Conservation (phyloP, 2,329 filamentous ascomycete genomes). For the Geosmithia flava region DNA sequence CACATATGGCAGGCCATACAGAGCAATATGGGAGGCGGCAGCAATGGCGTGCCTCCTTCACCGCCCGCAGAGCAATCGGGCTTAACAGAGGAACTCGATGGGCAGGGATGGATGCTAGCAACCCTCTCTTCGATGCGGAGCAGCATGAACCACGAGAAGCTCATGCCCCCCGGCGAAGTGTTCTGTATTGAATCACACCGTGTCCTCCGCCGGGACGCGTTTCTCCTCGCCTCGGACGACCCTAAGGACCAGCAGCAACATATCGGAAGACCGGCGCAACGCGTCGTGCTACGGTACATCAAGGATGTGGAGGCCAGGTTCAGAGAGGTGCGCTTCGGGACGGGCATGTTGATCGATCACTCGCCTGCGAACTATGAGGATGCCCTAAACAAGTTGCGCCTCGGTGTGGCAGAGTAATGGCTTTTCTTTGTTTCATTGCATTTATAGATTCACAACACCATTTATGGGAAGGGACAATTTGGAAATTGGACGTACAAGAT, state of each 20-base stretch:
- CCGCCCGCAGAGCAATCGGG: not conserved
- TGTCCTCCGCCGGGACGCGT: conserved; percentile 56
- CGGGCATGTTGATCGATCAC: conserved; percentile 65
- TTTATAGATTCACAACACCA: not conserved
- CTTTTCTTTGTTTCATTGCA: not conserved
- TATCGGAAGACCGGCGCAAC: conserved; percentile 52
- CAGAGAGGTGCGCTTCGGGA: conserved; percentile 57
- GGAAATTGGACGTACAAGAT: not conserved
- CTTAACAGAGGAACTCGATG: not conserved
- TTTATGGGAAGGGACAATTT: too few species aligned
- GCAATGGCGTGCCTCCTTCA: not conserved
- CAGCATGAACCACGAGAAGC: conserved; percentile 56
- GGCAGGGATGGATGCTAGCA: conserved; percentile 54
- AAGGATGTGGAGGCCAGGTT: conserved; percentile 59
- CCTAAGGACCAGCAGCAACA: conserved; percentile 27
- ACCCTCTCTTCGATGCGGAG: conserved; percentile 54
- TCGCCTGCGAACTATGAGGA: conserved; percentile 64
- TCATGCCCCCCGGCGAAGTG: conserved; percentile 65
- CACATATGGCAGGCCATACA: conserved; percentile 55
- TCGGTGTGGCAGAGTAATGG: conserved; percentile 27
- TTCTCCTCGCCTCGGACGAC: conserved; percentile 21
- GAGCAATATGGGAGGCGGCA: conserved; percentile 43
- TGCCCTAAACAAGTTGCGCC: conserved; percentile 46
- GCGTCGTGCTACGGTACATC: conserved; percentile 59
- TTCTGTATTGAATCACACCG: conserved; percentile 58